Evolutionary conservation across 2,329 filamentous ascomycete species (phyloP), one percentile per base, ranked within the genome.

Genomic region (Talaromyces sp.): DNA sequence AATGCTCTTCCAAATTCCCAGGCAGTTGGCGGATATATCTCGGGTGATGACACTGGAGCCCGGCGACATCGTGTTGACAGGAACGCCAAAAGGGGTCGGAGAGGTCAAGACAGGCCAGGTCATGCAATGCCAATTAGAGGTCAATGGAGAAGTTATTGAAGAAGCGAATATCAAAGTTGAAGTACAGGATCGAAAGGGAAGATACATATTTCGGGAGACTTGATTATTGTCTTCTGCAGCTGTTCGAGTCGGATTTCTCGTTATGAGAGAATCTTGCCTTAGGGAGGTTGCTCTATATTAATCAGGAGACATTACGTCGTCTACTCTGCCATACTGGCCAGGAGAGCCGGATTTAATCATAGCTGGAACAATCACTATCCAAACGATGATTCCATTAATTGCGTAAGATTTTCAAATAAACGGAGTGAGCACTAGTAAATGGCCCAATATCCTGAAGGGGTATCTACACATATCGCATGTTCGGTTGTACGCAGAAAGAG

Each of bases 41-140:
- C 88, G 88, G 73, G 93, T 98, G 61, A 97, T 98, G 92, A 92
- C 91, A 8, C 81, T 99, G 61, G 89, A 96, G 76, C 86, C 89
- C 70, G 95, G 93, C 53, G 95, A 99, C 75, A 87, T 99, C 70
- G 86, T 99, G 55, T 79, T 99, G 68, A 99, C 95, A 17, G 95
- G 95, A 19, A 99, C 95, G 55, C 95, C 95, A 56, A 97, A 97
- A 78, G 95, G 95, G 13, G 95, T 99, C 1, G 95, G 95, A 1
- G 83, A 87, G 21, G 92, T 96, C 1, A 85, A 87, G 63, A 86
- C 90, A 0, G 95, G 95, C 2, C 93, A 99, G 77, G 81, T 93
- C 31, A 91, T 99, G 84, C 88, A 83, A 64, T 92, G 90, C 27
- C 92, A 92, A 3, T 81, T 98, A 67, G 87, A 85, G 71, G 86